Percentiles rank a stretch among this genome's conserved stretches.
phyloP scores from a whole-genome alignment of 129 eudicot genomes.

The Mikania micrantha region DNA sequence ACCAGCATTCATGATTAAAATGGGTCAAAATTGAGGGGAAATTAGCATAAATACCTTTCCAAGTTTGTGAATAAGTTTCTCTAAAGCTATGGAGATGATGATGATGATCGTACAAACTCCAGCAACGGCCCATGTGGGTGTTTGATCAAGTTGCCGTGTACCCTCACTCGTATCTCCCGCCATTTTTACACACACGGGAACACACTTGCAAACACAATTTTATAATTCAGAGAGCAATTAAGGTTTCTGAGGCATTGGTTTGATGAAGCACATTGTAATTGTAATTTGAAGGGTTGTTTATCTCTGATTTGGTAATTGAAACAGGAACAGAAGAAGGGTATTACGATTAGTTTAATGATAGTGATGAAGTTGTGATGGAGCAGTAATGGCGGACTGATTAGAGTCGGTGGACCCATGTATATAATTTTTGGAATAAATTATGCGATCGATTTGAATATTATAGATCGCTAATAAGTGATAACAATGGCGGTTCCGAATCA shows the following conservation, averaged over 20 bases:
- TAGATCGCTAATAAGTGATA: too few relatives aligned
- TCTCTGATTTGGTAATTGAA: neutral
- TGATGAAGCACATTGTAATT: neutral
- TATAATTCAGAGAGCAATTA: constrained; percentile 8
- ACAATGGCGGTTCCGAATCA: constrained; percentile 1
- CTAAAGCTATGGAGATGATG: constrained; percentile 55
- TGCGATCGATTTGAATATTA: neutral
- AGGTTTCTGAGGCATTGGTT: neutral
- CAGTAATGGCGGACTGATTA: constrained; percentile 31
- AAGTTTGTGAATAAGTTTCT: constrained; percentile 62
- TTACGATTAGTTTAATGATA: constrained; percentile 18
- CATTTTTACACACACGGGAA: constrained; percentile 20
- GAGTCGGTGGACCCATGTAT: constrained; percentile 22
- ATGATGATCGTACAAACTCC: constrained; percentile 78
- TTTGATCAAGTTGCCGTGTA: constrained; percentile 50
- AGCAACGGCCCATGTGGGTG: constrained; percentile 98
- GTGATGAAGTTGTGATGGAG: constrained; percentile 32
- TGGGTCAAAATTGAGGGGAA: neutral
- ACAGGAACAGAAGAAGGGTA: neutral
- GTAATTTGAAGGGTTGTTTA: neutral
- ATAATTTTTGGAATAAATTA: neutral
- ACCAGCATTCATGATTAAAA: neutral
- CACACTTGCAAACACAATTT: neutral
- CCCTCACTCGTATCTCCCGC: constrained; percentile 33
- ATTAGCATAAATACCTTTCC: constrained; percentile 45